Evolutionary conservation across 805 yeast species (phyloP), one percentile per base, ranked within the genome.

Genomic region (Tetrapisispora pingtungensis): DNA sequence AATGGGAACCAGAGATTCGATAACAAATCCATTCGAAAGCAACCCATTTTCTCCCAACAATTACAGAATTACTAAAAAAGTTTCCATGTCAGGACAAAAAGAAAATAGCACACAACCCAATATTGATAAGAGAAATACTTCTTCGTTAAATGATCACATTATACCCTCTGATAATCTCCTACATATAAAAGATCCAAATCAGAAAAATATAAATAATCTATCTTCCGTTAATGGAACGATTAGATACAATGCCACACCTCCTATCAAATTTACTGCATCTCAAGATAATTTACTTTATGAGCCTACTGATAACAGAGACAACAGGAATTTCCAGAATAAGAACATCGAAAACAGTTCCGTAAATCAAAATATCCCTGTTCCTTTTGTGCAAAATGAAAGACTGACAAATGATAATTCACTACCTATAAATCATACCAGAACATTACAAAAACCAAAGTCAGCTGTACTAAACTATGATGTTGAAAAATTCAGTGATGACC

Each of bases 141-240:
- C 61, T 6, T 38, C 54, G 22, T 36, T 54, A 33, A 51, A 47
- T 32, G 51, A 51, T 18, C 38, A 50, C n/a, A 34, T 54, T 34
- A 44, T 49, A 33, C 51, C 54, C 6, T 40, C 45, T 10, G 36
- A 22, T 33, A 10, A 18, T 27, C 4, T 2, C 5, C 10, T 1
- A 15, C 39, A 7, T 10, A 22, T 24, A 4, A n/a, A 10, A 15
- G 32, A 28, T 28, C 7, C n/a, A 28, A 32, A n/a, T 32, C 5
- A 4, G 6, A 18, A 4, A n/a, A 32, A 8, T 15, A 15, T n/a
- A n/a, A 32, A 32, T n/a, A n/a, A n/a, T n/a, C 6, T 8, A n/a
- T 5, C 19, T 26, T 20, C 41, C 17, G 33, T 42, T 14, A 33
- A 40, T 4, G 41, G 38, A 4, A 7, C 43, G 3, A 42, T 19